A percentile compares a stretch with the other conserved stretches of the same genome.
Conservation (phyloP, 2,329 filamentous ascomycete species). For the Zasmidium citrigriseum region DNA sequence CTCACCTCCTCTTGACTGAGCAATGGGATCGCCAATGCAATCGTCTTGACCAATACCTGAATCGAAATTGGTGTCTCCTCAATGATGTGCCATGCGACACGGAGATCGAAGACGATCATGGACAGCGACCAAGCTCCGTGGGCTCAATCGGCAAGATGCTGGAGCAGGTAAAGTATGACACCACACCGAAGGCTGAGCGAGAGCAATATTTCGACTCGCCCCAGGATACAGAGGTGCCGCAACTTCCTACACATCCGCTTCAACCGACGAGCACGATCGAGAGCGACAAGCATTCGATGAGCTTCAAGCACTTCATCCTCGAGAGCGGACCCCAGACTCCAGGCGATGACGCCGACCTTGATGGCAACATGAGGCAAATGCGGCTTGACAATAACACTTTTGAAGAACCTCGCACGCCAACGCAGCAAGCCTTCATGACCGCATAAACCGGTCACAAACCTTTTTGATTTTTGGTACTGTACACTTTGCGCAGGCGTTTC, state of each 20-base stretch:
- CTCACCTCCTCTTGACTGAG: conserved; percentile 49
- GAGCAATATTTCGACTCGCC: conserved; percentile 35
- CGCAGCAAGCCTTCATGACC: conserved; percentile 17
- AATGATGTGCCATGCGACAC: conserved; percentile 45
- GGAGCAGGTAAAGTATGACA: conserved; percentile 48
- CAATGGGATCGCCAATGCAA: conserved; percentile 53
- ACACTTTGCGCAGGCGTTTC: not conserved
- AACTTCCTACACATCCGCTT: not conserved
- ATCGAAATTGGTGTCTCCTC: conserved; percentile 49
- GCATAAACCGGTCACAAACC: not conserved
- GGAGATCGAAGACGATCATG: conserved; percentile 49
- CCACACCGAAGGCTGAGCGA: conserved; percentile 44
- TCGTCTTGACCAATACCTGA: conserved; percentile 48
- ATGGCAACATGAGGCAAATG: not conserved
- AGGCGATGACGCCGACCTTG: not conserved
- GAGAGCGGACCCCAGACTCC: conserved; percentile 16
- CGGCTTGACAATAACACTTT: conserved; percentile 10
- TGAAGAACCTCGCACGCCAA: conserved; percentile 25
- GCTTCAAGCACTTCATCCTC: conserved; percentile 32
- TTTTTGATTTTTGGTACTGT: not conserved
- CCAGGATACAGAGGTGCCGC: conserved; percentile 2
- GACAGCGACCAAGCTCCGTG: conserved; percentile 44
- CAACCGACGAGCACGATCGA: conserved; percentile 1
- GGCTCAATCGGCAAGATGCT: conserved; percentile 33
- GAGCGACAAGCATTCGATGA: conserved; percentile 20